Evolutionary conservation across 2,329 filamentous ascomycete genomes (phyloP), one percentile per base, ranked within the genome.

Genomic region (Phyllachora maydis): DNA sequence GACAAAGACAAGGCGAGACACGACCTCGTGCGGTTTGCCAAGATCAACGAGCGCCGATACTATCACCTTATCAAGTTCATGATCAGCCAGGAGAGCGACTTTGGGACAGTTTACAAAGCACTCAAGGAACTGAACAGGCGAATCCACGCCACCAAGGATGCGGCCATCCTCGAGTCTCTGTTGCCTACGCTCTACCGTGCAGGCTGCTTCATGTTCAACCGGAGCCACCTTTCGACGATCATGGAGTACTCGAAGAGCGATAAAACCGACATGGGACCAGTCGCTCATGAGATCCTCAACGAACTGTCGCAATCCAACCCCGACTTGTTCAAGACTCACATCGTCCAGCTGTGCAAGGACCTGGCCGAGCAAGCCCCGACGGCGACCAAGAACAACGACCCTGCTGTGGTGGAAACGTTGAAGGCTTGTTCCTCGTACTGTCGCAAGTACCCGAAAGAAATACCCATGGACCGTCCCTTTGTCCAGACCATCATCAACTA

Each of bases 371-470:
- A 83, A 37, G 75, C 78, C 2, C 88, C 88, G 1, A 70, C 66
- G 4, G 57, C 65, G 11, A 66, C 56, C 11, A 65, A 64, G 24
- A 41, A 59, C 2, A 83, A 83, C 30, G 75, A 85, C 25, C 46
- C 66, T 1, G 60, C 65, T 3, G 72, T 78, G n/a, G 78, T 88
- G 8, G 79, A 93, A 38, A 85, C 85, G 2, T 57, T 98, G 28
- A 93, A 91, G 43, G 85, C 90, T 3, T 93, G 88, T 42, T 77
- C 85, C 7, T 81, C 77, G 2, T 98, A 92, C 43, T 78, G 83
- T 2, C 74, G 73, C 38, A 82, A 74, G 36, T 85, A 90, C 35
- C 72, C 85, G 0, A 60, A 70, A 8, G 83, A 95, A 29, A 65
- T 98, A 25, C 77, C 78, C 1, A 65, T 68, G 28, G 77, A 91